Base-by-base conservation (phyloP, 1,284 basidiomycete species). In the Hemileia vastatrix region DNA sequence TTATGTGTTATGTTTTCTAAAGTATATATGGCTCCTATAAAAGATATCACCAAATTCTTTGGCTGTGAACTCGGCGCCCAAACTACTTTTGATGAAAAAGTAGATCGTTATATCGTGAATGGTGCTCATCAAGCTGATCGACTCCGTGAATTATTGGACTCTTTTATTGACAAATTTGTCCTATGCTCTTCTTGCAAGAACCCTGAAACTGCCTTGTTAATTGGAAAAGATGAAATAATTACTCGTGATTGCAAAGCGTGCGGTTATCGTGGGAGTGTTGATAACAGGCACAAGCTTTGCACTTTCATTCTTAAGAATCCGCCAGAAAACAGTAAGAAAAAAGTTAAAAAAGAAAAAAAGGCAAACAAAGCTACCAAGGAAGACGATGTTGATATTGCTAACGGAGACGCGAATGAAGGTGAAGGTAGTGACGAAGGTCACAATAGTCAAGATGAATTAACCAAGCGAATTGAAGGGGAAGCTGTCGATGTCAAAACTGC, bases 301-400 rank as follows among this genome's bases (percentile, higher is more conserved):
- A 93, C 93, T 2, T 98, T 90, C 80, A 97, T 99, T 76, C 74
- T 95, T 74, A 97, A 95, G 81, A 98, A 99, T 78, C 95, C 95
- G 50, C 94, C 81, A 44, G 79, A 92, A 67, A 78, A 78, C 67
- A 86, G 86, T 76, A 75, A 72, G 67, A 88, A 85, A 75, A 52
- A 56, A 36, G 49, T 27, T 6, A 55, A 55, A 44, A 36, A 44
- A 31, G 53, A 62, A 11, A 55, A 62, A 44, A 55, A 55, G 80
- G 90, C 87, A 78, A 81, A 80, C 68, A 91, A 86, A 79, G 76
- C 76, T 65, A 72, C 72, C 9, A 68, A 65, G 13, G 72, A 70
- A 15, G 72, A 68, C 24, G 71, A 67, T 18, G 67, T 56, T 36
- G 68, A 49, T n/a, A 69, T 70, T 24, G 55, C 49, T 15, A 68